Evolutionary conservation across 2,329 filamentous ascomycete species (phyloP).

Genomic region (Cercospora citrullina): DNA sequence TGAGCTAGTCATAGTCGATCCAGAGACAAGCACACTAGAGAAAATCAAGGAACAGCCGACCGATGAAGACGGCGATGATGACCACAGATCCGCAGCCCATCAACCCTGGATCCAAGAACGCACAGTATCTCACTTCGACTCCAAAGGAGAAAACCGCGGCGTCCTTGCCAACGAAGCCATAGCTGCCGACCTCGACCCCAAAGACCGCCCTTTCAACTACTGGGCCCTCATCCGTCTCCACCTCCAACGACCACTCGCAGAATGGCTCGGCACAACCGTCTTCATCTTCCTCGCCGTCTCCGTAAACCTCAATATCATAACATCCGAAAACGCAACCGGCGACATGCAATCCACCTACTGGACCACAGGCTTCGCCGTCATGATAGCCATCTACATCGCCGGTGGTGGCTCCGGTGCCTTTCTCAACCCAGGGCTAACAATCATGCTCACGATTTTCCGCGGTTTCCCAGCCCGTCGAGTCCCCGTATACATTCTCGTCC

Average conservation of each 20-base stretch:
- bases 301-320: slow-evolving; percentile 41
- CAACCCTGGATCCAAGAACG: slow-evolving; percentile 11
- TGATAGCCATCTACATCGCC: slow-evolving; percentile 47
- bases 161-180: slow-evolving; percentile 18
- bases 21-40: slow-evolving; percentile 5
- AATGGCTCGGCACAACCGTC: slow-evolving; percentile 54
- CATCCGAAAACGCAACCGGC: slow-evolving; percentile 39
- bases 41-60: slow-evolving; percentile 8
- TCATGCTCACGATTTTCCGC: slow-evolving; percentile 48
- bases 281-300: slow-evolving; percentile 29
- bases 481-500: slow-evolving; percentile 53
- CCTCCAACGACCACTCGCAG: slow-evolving; percentile 62
- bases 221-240: slow-evolving; percentile 57
- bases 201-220: slow-evolving; percentile 34
- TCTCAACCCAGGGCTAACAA: slow-evolving; percentile 50
- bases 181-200: slow-evolving; percentile 9
- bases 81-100: neutral
- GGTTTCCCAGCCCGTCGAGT: slow-evolving; percentile 56
- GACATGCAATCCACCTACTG: slow-evolving; percentile 32
- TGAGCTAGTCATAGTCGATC: slow-evolving; percentile 11
- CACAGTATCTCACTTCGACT: slow-evolving; percentile 10
- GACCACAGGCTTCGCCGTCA: slow-evolving; percentile 57
- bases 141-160: slow-evolving; percentile 13
- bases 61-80: neutral
- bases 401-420: slow-evolving; percentile 52